Percentiles rank a stretch among this genome's conserved stretches.
Conservation (phyloP, 495 filamentous ascomycete genomes). For the Talaromyces adpressus region DNA sequence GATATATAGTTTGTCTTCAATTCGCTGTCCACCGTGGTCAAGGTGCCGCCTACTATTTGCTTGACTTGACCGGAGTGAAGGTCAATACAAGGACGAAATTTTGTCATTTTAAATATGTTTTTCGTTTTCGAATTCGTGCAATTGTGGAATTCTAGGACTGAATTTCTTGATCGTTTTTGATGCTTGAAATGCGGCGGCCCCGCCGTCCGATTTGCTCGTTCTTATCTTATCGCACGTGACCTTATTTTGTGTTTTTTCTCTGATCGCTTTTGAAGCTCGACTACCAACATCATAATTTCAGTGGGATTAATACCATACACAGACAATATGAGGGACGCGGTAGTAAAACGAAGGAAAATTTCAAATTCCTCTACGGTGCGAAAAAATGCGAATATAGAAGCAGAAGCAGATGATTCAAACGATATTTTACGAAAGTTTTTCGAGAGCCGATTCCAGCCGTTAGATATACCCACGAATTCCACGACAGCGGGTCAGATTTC, state of each 20-base stretch:
- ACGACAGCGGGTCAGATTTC: constrained; percentile 14
- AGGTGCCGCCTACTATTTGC: constrained; percentile 93
- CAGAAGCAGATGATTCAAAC: constrained; percentile 22
- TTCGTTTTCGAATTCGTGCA: not conserved
- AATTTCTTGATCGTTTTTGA: not conserved
- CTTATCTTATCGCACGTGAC: constrained; percentile 42
- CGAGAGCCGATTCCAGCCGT: constrained; percentile 75
- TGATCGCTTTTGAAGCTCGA: not conserved
- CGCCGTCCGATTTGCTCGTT: not conserved
- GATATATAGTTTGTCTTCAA: constrained; percentile 91
- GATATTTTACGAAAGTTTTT: constrained; percentile 74
- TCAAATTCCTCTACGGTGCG: constrained; percentile 12
- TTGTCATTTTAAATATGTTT: constrained; percentile 57
- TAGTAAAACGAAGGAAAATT: constrained; percentile 34
- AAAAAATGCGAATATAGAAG: constrained; percentile 9
- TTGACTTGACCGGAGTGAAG: constrained; percentile 93
- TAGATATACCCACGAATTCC: constrained; percentile 23
- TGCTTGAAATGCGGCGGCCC: not conserved
- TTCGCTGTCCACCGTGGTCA: constrained; percentile 55
- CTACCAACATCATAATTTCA: not conserved
- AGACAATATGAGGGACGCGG: constrained; percentile 18
- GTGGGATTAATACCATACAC: not conserved
- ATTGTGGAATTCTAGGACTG: not conserved
- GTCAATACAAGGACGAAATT: constrained; percentile 94
- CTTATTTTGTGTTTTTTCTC: not conserved